These are phyloP conservation scores for Halteria grandinella DNA, from an alignment of 73 alveolate genomes.

Conservation along the genomic window DNA sequence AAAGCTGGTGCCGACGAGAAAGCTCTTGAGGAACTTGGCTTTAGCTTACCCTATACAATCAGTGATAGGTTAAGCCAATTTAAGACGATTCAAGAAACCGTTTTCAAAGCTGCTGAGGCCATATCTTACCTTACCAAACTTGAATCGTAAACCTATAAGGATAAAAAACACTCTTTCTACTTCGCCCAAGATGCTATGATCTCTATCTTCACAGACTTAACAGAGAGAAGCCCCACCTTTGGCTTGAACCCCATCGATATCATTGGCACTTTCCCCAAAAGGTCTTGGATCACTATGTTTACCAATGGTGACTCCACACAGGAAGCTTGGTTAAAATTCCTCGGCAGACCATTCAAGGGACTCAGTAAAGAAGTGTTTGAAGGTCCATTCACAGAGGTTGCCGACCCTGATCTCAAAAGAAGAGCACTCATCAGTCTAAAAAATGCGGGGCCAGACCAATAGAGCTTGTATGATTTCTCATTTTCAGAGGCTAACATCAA, in stretches of 20 bases:
- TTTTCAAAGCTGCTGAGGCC: background rate
- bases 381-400: background rate
- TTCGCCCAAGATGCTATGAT: conserved; percentile 34
- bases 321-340: conserved; percentile 12
- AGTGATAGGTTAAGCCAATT: background rate
- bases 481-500: conserved; percentile 7
- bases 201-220: conserved; percentile 29
- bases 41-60: background rate
- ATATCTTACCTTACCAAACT: conserved; percentile 14
- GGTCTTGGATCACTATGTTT: conserved; percentile 14
- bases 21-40: background rate
- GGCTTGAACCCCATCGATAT: conserved; percentile 30
- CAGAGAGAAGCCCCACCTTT: conserved; percentile 50
- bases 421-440: conserved; percentile 12
- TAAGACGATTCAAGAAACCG: background rate
- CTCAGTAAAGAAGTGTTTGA: background rate
- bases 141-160: background rate
- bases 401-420: background rate
- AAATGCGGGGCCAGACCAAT: conserved; percentile 34
- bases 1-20: background rate
- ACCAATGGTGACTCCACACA: background rate
- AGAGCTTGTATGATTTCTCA: conserved; percentile 14
- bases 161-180: background rate
- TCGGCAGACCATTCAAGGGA: conserved; percentile 25
- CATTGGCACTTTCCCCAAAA: background rate